A percentile compares a stretch with the other conserved stretches of the same genome.
Conservation (phyloP, 1,284 basidiomycete genomes). For the Polyporus tsugae region DNA sequence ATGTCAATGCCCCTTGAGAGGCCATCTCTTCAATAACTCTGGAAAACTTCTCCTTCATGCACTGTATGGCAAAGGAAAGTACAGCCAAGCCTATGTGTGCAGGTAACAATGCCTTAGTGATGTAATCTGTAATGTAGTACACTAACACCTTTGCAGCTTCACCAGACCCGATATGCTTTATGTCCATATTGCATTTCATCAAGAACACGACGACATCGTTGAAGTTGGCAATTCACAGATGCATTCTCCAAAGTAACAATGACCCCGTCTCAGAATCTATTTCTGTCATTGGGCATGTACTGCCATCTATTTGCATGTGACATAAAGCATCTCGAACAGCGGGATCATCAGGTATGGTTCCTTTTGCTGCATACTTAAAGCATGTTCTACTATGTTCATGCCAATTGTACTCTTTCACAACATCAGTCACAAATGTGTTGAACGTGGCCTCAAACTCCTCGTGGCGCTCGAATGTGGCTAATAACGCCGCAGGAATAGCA, state of each 20-base stretch:
- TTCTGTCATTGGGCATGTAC: neutral
- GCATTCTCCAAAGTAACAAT: neutral
- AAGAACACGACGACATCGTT: neutral
- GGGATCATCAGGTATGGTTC: neutral
- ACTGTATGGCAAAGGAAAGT: neutral
- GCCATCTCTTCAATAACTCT: neutral
- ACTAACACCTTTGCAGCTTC: neutral
- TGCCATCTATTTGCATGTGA: neutral
- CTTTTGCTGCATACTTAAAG: neutral
- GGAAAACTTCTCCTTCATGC: neutral
- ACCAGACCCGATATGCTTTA: neutral
- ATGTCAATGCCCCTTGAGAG: neutral
- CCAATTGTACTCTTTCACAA: neutral
- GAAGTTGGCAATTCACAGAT: neutral
- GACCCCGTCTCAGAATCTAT: neutral
- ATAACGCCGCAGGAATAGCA: neutral
- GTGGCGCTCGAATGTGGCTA: neutral
- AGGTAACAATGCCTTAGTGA: neutral
- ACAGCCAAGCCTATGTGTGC: neutral
- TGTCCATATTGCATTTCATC: conserved; percentile 1
- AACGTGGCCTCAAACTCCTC: neutral
- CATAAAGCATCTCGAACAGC: neutral
- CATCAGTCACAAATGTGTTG: neutral
- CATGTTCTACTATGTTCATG: neutral
- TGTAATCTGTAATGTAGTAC: neutral